Conservation (phyloP, 1,139 yeast species). For the Pichia terricola region DNA sequence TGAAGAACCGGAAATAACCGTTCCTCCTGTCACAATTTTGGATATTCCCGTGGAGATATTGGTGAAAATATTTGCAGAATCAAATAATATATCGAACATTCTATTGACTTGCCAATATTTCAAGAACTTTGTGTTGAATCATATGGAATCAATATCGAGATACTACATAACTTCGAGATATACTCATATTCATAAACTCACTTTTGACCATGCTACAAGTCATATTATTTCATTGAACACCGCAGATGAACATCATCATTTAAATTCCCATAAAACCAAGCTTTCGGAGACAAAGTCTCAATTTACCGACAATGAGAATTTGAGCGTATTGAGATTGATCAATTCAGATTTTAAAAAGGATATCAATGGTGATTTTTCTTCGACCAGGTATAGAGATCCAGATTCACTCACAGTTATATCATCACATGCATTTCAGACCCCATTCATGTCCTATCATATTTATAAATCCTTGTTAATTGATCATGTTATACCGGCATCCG, state of each 20-base stretch:
- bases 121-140: conserved; percentile 8
- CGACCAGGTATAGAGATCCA: conserved; percentile 7
- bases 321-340: not conserved
- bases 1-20: no score
- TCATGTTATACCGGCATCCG: conserved; percentile 8
- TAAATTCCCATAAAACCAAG: conserved; percentile 7
- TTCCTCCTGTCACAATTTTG: not conserved
- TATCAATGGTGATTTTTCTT: conserved; percentile 2
- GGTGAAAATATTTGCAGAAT: conserved; percentile 11
- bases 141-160: conserved; percentile 7
- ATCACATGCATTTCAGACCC: conserved; percentile 6
- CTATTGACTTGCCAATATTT: conserved; percentile 6
- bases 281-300: conserved; percentile 1
- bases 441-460: conserved; percentile 8
- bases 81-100: conserved; percentile 10
- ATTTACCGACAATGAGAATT: not conserved
- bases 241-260: conserved; percentile 8
- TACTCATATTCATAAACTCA: conserved; percentile 3
- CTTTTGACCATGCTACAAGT: not conserved
- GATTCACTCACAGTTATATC: conserved; percentile 6
- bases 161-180: conserved; percentile 1
- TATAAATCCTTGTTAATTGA: conserved; percentile 11
- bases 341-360: conserved; percentile 3
- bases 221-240: not conserved
- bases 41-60: conserved; percentile 14